Evolutionary conservation across 257 asterid species (phyloP).

Genomic region (Nicotiana knightiana): DNA sequence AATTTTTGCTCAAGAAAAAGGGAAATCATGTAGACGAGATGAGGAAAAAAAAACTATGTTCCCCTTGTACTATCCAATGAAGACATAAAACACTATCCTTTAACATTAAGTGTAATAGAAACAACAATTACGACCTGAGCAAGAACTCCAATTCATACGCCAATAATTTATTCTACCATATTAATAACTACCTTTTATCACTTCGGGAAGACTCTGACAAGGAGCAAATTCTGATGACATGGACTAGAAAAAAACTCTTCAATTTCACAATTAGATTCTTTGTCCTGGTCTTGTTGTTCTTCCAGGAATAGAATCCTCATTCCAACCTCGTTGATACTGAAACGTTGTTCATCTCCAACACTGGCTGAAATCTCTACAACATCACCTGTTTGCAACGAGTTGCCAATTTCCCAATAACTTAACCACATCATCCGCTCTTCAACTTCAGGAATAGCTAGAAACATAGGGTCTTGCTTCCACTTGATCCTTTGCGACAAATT

Average conservation of each 20-base stretch:
- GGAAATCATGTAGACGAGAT: neutral
- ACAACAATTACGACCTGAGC: neutral
- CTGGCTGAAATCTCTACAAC: conserved; percentile 1
- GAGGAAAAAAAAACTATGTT: too few species aligned
- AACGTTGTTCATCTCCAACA: neutral
- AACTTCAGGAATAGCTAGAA: neutral
- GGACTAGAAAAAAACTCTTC: neutral
- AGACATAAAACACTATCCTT: neutral
- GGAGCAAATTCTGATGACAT: neutral
- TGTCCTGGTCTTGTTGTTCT: neutral
- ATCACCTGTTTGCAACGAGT: neutral
- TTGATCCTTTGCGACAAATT: neutral
- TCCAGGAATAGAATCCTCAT: neutral
- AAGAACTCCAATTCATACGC: neutral
- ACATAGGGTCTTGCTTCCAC: neutral
- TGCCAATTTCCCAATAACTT: neutral
- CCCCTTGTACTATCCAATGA: neutral
- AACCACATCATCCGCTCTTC: neutral
- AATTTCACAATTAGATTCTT: neutral
- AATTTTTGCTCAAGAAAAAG: neutral
- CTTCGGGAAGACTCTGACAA: neutral
- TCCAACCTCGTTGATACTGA: neutral
- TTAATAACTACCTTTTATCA: neutral
- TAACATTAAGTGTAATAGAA: neutral
- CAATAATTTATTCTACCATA: neutral